These are phyloP conservation scores for Vitis vinifera DNA, from an alignment of 164 flowering plant species.

Conservation along the genomic window DNA sequence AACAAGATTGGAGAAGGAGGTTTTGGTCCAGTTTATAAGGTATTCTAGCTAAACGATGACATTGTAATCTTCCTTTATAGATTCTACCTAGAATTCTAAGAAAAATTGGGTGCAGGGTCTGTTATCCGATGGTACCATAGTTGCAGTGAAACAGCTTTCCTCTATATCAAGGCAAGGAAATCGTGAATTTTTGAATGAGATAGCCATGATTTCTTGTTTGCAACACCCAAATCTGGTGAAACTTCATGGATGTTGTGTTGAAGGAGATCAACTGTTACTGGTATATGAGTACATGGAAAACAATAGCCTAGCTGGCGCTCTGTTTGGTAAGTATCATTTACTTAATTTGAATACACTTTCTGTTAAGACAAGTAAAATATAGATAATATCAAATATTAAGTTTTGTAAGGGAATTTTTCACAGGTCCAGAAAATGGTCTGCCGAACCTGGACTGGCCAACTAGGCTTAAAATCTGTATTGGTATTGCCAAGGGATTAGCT, in stretches of 20 bases:
- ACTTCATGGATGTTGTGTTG: constrained; percentile 56
- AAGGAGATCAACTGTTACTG: constrained; percentile 48
- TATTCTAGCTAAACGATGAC: constrained; percentile 16
- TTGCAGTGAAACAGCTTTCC: constrained; percentile 72
- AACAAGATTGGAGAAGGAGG: constrained; percentile 81
- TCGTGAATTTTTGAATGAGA: constrained; percentile 68
- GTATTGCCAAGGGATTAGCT: constrained; percentile 64
- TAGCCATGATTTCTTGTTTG: constrained; percentile 62
- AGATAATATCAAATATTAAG: no score
- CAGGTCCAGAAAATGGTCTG: constrained; percentile 35
- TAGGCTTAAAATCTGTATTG: constrained; percentile 52
- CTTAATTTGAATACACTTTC: no score
- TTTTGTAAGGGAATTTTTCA: neutral
- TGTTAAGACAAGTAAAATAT: neutral
- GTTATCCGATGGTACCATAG: constrained; percentile 46
- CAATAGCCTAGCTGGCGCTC: constrained; percentile 52
- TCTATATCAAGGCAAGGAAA: constrained; percentile 65
- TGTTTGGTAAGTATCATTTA: constrained; percentile 40
- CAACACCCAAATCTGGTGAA: constrained; percentile 65
- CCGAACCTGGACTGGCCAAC: constrained; percentile 59
- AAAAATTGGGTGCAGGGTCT: constrained; percentile 29
- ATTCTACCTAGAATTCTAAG: neutral
- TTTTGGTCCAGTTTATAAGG: constrained; percentile 72
- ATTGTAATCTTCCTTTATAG: neutral
- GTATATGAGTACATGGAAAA: constrained; percentile 67